Evolutionary conservation across 768 basidiomycete genomes (phyloP).

Genomic region (Hericium alpestre): DNA sequence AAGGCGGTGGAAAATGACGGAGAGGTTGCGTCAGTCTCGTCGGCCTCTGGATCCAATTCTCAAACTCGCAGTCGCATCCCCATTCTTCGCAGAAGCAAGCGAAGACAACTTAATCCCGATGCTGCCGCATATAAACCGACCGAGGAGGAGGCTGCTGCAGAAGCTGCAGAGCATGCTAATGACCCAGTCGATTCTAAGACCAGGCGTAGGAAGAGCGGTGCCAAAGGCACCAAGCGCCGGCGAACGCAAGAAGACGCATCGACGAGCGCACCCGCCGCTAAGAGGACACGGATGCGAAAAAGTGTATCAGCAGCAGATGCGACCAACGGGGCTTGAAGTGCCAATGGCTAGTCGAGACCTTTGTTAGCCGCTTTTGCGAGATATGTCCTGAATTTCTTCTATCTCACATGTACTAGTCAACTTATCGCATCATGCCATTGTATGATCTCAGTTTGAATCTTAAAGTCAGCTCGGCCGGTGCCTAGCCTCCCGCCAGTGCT

Average conservation of each 20-base stretch:
- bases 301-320: slow-evolving; percentile 5
- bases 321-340: background rate
- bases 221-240: slow-evolving; percentile 8
- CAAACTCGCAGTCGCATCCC: background rate
- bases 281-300: slow-evolving; percentile 10
- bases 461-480: too few species aligned
- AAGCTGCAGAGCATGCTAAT: background rate
- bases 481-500: too few species aligned
- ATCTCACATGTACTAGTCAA: too few species aligned
- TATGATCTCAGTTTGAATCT: too few species aligned
- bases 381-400: too few species aligned
- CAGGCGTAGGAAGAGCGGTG: slow-evolving; percentile 1
- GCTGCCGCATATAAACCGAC: slow-evolving; percentile 11
- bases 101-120: slow-evolving; percentile 8
- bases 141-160: slow-evolving; percentile 6
- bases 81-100: slow-evolving; percentile 8
- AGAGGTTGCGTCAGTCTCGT: background rate
- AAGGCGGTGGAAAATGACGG: background rate
- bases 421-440: too few species aligned
- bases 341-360: too few species aligned
- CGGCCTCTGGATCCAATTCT: background rate
- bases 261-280: slow-evolving; percentile 4
- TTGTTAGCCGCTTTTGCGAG: too few species aligned
- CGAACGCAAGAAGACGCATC: slow-evolving; percentile 8
- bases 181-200: background rate